Conservation (phyloP, 2,329 filamentous ascomycete genomes). For the Diaporthe aspalathi region DNA sequence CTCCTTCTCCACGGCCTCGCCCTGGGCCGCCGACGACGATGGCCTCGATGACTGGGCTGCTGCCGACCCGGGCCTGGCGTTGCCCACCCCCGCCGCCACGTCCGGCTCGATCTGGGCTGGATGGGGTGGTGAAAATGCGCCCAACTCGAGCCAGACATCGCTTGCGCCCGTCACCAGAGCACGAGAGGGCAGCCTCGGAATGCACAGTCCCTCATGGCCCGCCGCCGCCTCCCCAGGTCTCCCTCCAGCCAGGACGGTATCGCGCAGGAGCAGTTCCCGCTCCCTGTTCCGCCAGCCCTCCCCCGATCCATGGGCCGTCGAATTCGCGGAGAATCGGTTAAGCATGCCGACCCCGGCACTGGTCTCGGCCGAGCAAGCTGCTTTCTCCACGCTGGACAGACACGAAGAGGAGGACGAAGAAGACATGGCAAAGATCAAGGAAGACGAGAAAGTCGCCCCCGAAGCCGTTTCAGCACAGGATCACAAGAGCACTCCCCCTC, state of each 20-base stretch:
- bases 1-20: constrained; percentile 48
- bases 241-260: constrained; percentile 44
- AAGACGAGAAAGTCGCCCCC: constrained; percentile 4
- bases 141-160: constrained; percentile 42
- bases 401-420: constrained; percentile 35
- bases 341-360: constrained; percentile 33
- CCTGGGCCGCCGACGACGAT: constrained; percentile 56
- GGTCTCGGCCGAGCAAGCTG: constrained; percentile 37
- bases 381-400: constrained; percentile 35
- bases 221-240: constrained; percentile 51
- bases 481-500: neutral
- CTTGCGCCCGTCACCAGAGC: constrained; percentile 45
- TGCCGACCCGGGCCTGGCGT: constrained; percentile 44
- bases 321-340: constrained; percentile 43
- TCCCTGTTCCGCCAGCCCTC: constrained; percentile 49
- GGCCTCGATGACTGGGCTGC: constrained; percentile 54
- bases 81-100: constrained; percentile 41
- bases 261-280: constrained; percentile 38
- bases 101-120: constrained; percentile 46
- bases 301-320: constrained; percentile 56
- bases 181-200: constrained; percentile 48
- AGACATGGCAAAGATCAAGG: neutral
- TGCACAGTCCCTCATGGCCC: constrained; percentile 55
- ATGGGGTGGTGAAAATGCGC: constrained; percentile 43
- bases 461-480: neutral